Percentiles rank a stretch among this genome's conserved stretches.
These are phyloP conservation scores for Fusarium hostae DNA, from an alignment of 2,329 filamentous ascomycete genomes.

Conservation along the genomic window DNA sequence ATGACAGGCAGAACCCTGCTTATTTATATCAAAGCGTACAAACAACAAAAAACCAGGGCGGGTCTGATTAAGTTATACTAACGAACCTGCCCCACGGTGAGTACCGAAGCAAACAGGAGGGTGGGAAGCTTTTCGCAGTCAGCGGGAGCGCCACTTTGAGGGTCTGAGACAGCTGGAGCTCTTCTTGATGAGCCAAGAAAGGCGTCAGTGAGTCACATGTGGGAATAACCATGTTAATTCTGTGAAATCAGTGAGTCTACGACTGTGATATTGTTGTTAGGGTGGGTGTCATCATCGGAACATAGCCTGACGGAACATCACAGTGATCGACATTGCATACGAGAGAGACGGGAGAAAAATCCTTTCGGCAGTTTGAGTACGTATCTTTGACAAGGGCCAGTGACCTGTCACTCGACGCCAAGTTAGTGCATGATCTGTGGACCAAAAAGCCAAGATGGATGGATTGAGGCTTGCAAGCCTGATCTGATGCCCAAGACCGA, in stretches of 20 bases:
- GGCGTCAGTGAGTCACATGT: slow-evolving; percentile 34
- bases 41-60: neutral
- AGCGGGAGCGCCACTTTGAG: slow-evolving; percentile 28
- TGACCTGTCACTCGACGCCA: neutral
- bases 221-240: neutral
- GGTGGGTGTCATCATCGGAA: neutral
- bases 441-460: neutral
- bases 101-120: neutral
- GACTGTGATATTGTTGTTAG: neutral
- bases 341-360: neutral
- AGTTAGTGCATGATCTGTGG: slow-evolving; percentile 7
- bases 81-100: slow-evolving; percentile 19
- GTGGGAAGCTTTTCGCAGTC: slow-evolving; percentile 12
- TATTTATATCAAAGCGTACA: slow-evolving; percentile 14
- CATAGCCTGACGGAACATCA: neutral
- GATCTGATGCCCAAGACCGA: slow-evolving; percentile 2
- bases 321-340: neutral
- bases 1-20: slow-evolving; percentile 34
- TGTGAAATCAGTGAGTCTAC: neutral
- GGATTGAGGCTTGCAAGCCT: slow-evolving; percentile 7
- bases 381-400: slow-evolving; percentile 3
- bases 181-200: neutral
- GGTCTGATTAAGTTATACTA: neutral
- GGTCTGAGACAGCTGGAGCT: slow-evolving; percentile 12
- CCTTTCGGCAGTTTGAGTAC: slow-evolving; percentile 24